These are phyloP conservation scores for Yamadazyma pseudoaaseri DNA, from an alignment of 1,139 yeast species.

Conservation along the genomic window DNA sequence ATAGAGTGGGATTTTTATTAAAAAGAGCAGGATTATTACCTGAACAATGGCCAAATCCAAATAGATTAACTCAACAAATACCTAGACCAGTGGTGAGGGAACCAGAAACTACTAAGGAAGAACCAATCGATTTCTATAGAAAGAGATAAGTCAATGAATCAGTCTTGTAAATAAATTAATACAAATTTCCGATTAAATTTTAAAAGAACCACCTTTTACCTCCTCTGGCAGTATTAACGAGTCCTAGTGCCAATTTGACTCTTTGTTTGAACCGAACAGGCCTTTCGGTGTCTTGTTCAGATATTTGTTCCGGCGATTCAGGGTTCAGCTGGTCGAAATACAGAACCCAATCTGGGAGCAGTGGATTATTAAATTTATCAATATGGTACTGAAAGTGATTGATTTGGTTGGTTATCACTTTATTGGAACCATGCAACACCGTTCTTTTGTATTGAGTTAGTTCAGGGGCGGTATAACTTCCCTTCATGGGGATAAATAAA, in stretches of 20 bases:
- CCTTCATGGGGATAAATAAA: not conserved
- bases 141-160: conserved; percentile 23
- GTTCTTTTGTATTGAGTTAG: no score
- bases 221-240: no score
- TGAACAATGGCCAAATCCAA: conserved; percentile 64
- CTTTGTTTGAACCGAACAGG: conserved; percentile 4
- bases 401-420: no score
- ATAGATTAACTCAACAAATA: conserved; percentile 35
- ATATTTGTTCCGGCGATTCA: no score
- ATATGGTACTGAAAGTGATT: conserved; percentile 1
- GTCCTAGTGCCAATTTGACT: conserved; percentile 4
- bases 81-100: conserved; percentile 29
- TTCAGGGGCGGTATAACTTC: no score
- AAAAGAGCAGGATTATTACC: conserved; percentile 79
- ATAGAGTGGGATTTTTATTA: conserved; percentile 72
- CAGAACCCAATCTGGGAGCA: conserved; percentile 2
- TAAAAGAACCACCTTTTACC: not conserved
- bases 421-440: no score
- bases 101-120: conserved; percentile 29
- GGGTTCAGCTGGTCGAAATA: no score
- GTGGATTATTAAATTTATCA: not conserved
- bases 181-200: not conserved
- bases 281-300: no score
- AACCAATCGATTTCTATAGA: conserved; percentile 33
- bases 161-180: conserved; percentile 7